Evolutionary conservation across 73 alveolate genomes (phyloP).

Genomic region (Halteria grandinella): DNA sequence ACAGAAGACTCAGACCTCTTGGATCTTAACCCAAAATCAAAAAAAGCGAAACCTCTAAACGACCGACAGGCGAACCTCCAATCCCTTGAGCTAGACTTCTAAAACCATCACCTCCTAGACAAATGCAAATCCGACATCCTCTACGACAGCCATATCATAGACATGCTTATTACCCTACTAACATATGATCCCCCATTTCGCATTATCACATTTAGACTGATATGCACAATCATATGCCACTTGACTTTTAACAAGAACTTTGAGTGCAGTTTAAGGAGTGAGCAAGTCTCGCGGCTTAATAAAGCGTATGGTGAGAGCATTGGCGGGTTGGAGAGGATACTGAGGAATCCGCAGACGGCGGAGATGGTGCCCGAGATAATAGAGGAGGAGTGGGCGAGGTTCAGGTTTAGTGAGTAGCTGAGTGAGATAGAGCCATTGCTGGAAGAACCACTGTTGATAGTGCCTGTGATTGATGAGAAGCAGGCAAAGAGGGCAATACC

Average conservation of each 20-base stretch:
- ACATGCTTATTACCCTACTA: conserved; percentile 24
- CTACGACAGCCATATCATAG: conserved; percentile 43
- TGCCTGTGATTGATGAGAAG: conserved; percentile 59
- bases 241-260: conserved; percentile 52
- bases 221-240: conserved; percentile 41
- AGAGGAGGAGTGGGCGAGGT: conserved; percentile 50
- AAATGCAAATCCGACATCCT: conserved; percentile 26
- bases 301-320: conserved; percentile 32
- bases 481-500: conserved; percentile 42
- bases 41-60: not conserved
- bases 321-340: not conserved
- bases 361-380: conserved; percentile 45
- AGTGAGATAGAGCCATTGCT: conserved; percentile 29
- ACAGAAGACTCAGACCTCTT: conserved; percentile 8
- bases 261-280: conserved; percentile 5
- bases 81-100: not conserved
- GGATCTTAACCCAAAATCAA: conserved; percentile 7
- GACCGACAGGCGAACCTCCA: not conserved
- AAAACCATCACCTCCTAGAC: conserved; percentile 17
- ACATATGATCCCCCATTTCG: conserved; percentile 63
- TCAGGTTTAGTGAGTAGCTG: conserved; percentile 46
- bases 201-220: conserved; percentile 45
- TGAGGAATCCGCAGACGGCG: not conserved
- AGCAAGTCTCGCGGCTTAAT: conserved; percentile 2
- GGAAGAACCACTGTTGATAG: conserved; percentile 34